Base-by-base conservation (phyloP, 2,329 filamentous ascomycete species). In the Plenodomus biglobosus region DNA sequence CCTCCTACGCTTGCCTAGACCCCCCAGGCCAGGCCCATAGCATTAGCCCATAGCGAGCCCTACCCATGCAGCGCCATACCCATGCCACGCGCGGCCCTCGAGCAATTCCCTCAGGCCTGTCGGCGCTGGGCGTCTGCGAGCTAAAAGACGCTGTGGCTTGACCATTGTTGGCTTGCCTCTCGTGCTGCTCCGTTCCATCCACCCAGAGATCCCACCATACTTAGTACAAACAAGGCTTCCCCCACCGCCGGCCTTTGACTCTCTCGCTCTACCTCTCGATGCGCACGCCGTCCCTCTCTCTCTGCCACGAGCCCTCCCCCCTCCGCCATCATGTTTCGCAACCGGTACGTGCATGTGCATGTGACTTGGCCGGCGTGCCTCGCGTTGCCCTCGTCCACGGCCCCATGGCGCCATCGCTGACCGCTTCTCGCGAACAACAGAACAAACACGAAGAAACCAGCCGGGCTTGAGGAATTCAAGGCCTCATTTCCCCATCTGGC, bases 381-480 rank as follows among this genome's bases (percentile, higher is more conserved):
- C 66, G 59, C 64, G 53, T 62, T 42, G 42, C 8, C 27, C 6
- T 11, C 27, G 13, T 11, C 27, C 27, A 32, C 27, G 3, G 15
- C 34, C 30, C 3, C 41, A n/a, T n/a, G n/a, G n/a, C n/a, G n/a
- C n/a, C n/a, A n/a, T n/a, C n/a, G 47, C 46, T 50, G 41, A 44
- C 39, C 59, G 36, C 37, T 5, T 20, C 11, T 36, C 6, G 32
- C 22, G 27, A 6, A 32, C 27, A 34, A 21, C 42, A 89, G 86
- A 75, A 88, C 83, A 66, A 90, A 83, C 72, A 85, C 88, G 46
- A 88, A 91, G 73, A 95, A 95, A 77, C 91, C 91, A 46, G 85
- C 84, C 71, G 88, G 92, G 67, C 85, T 94, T 70, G 85, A 85
- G 73, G 85, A 84, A 71, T 96, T 96, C 76, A 88, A 88, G 71